Percentiles rank a stretch among this genome's conserved stretches.
Conservation (phyloP, 208 protist species). For the Naegleria fowleri region DNA sequence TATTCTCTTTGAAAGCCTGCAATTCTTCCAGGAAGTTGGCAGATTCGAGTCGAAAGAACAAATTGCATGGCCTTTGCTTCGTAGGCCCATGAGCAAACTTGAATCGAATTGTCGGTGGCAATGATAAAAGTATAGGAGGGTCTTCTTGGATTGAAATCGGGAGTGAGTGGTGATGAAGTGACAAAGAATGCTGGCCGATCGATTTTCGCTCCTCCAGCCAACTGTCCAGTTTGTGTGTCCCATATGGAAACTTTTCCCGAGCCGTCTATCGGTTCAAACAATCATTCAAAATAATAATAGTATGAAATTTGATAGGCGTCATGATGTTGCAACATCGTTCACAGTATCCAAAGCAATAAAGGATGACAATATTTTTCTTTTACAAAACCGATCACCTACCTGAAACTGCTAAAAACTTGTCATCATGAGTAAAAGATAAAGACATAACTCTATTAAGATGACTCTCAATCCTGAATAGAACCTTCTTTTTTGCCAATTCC, state of each 20-base stretch:
- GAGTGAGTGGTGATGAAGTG: neutral
- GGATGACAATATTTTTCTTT: no score
- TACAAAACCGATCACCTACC: no score
- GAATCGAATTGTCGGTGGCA: constrained; percentile 29
- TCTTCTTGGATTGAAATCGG: constrained; percentile 31
- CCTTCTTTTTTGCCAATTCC: constrained; percentile 28
- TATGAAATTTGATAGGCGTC: no score
- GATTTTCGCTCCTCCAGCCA: neutral
- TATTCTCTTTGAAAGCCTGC: constrained; percentile 18
- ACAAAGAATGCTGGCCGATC: constrained; percentile 22
- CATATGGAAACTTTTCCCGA: constrained; percentile 29
- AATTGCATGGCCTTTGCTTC: constrained; percentile 37
- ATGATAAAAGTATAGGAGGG: constrained; percentile 30
- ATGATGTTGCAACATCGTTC: no score
- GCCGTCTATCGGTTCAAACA: no score
- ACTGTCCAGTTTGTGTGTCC: constrained; percentile 35
- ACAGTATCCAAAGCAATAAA: no score
- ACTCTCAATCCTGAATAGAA: neutral
- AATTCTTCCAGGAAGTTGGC: constrained; percentile 30
- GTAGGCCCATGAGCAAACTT: constrained; percentile 32
- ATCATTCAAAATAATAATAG: no score
- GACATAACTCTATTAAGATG: constrained; percentile 30
- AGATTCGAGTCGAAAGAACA: neutral
- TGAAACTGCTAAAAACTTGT: constrained; percentile 30
- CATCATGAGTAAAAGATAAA: constrained; percentile 38